These are phyloP conservation scores for Plantago rigida DNA, from an alignment of 305 asterid species.

Conservation along the genomic window DNA sequence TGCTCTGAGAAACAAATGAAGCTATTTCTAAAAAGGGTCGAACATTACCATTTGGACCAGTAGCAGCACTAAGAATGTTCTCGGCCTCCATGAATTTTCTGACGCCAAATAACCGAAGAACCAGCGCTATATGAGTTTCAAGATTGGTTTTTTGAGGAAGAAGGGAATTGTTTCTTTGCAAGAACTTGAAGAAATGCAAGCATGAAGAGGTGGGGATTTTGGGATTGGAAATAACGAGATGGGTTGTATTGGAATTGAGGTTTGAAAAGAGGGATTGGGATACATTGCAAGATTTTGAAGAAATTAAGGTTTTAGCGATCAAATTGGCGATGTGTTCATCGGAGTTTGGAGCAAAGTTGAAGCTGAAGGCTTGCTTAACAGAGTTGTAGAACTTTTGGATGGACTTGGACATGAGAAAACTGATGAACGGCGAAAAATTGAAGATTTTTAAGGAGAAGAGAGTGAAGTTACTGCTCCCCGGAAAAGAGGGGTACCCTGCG, in stretches of 20 bases:
- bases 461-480: too few species aligned
- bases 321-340: slow-evolving; percentile 40
- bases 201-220: slow-evolving; percentile 37
- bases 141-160: slow-evolving; percentile 38
- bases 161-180: slow-evolving; percentile 29
- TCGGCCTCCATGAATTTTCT: slow-evolving; percentile 52
- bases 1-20: slow-evolving; percentile 28
- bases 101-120: slow-evolving; percentile 42
- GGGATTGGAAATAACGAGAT: slow-evolving; percentile 55
- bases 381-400: slow-evolving; percentile 33
- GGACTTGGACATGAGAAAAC: slow-evolving; percentile 48
- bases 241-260: slow-evolving; percentile 37
- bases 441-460: too few species aligned
- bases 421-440: too few species aligned
- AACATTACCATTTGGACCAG: slow-evolving; percentile 28
- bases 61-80: slow-evolving; percentile 44
- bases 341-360: slow-evolving; percentile 28
- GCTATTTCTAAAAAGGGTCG: slow-evolving; percentile 42
- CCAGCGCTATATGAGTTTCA: slow-evolving; percentile 40
- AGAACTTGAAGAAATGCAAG: slow-evolving; percentile 49
- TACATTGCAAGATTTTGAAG: slow-evolving; percentile 25
- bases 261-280: slow-evolving; percentile 35
- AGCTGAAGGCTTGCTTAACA: slow-evolving; percentile 35
- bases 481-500: too few species aligned
- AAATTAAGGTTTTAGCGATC: slow-evolving; percentile 44